Evolutionary conservation across 2,329 filamentous ascomycete species (phyloP).

Genomic region (Calonectria pseudoreteaudii): DNA sequence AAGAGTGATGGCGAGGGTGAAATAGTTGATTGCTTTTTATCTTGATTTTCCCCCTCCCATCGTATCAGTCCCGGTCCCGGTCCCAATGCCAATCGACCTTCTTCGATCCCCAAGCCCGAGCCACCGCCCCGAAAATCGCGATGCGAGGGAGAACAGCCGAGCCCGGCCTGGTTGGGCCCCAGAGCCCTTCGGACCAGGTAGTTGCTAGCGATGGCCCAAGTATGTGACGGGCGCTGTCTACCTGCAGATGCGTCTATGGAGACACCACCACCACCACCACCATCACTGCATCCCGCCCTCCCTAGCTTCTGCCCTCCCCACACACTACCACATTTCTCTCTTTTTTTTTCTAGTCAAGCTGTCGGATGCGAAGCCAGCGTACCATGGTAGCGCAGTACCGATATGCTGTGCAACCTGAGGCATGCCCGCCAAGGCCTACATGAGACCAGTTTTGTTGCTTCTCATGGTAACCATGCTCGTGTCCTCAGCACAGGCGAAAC

Average conservation of each 20-base stretch:
- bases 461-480: not conserved
- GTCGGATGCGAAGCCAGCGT: not conserved
- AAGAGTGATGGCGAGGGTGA: not conserved
- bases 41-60: not conserved
- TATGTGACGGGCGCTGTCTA: not conserved
- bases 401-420: not conserved
- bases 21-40: not conserved
- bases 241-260: not conserved
- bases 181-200: not conserved
- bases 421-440: not conserved
- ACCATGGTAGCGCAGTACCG: not conserved
- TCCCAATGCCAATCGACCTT: not conserved
- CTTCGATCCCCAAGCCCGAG: not conserved
- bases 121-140: not conserved
- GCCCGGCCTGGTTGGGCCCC: not conserved
- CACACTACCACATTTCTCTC: not conserved
- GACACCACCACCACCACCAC: not conserved
- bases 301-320: not conserved
- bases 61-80: not conserved
- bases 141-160: not conserved
- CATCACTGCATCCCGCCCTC: not conserved
- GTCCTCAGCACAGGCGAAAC: not conserved
- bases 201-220: not conserved
- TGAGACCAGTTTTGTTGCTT: not conserved
- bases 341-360: not conserved